Conservation (phyloP, 2,329 filamentous ascomycete genomes). For the Aspergillus udagawae region DNA sequence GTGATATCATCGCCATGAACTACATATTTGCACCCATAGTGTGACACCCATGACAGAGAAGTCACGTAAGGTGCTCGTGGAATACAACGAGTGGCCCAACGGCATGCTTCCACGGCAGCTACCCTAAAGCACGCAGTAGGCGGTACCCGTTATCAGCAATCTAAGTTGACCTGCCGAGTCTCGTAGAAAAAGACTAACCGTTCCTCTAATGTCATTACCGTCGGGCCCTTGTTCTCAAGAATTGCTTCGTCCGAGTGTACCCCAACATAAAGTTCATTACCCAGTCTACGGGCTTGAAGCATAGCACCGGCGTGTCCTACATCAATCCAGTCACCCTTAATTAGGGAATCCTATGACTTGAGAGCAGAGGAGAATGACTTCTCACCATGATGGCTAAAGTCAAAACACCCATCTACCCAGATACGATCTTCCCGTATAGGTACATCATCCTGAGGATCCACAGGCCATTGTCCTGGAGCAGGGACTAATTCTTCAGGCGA, state of each 20-base stretch:
- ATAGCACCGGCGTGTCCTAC: constrained; percentile 92
- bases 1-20: constrained; percentile 98
- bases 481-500: constrained; percentile 43
- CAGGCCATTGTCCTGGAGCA: constrained; percentile 57
- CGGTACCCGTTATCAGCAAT: constrained; percentile 4
- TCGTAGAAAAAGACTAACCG: constrained; percentile 48
- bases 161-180: not conserved
- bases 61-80: constrained; percentile 92
- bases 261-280: constrained; percentile 82
- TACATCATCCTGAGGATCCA: constrained; percentile 59
- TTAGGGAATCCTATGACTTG: constrained; percentile 2
- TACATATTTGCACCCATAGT: constrained; percentile 93
- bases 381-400: constrained; percentile 94
- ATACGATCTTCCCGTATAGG: constrained; percentile 66
- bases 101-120: constrained; percentile 87
- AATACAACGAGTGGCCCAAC: constrained; percentile 84
- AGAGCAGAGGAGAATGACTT: not conserved
- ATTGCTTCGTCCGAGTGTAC: constrained; percentile 96
- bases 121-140: constrained; percentile 49
- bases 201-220: constrained; percentile 91
- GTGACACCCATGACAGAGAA: constrained; percentile 84
- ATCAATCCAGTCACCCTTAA: constrained; percentile 2
- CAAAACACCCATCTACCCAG: constrained; percentile 98
- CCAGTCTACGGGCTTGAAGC: constrained; percentile 89
- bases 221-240: constrained; percentile 93